Base-by-base conservation (phyloP, 768 basidiomycete genomes). In the Boletus sensibilis region DNA sequence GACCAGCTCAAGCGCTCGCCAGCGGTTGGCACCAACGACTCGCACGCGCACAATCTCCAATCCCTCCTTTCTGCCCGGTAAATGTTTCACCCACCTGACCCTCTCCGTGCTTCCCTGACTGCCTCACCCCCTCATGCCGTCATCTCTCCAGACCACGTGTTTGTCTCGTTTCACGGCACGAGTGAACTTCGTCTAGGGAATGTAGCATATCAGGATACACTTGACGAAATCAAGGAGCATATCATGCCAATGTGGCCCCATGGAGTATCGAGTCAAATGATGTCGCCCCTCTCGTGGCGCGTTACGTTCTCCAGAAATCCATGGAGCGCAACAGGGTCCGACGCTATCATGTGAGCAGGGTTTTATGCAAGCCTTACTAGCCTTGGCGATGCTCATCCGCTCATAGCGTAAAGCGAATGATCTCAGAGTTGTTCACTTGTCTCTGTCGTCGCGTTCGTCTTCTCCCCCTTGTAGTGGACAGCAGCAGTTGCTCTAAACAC, bases 221-320 rank as follows among this genome's bases (percentile, higher is more conserved):
- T 86, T 46, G 79, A 82, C 35, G 86, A 87, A 60, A 76, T 91
- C 40, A 74, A 81, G 55, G 75, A 79, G 39, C 68, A 73, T 3
- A 76, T 91, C 23, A 75, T 85, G 61, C 79, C 81, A 14, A 73
- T 85, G 66, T 92, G 89, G 89, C 80, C 81, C 23, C 78, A 82
- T n/a, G 88, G 89, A 1, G 71, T 86, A 43, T 79, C 57, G 64
- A 76, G 39, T 64, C 76, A 56, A 61, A 69, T 40, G 74, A 77
- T 50, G 67, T 78, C 63, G 71, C 75, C 60, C 23, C 61, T 70
- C 34, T 61, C 70, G n/a, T 88, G 86, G 80, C 79, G 79, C 40
- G 80, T 87, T n/a, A 78, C 75, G 18, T 89, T 91, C 61, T 73
- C 75, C 55, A 82, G 82, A 57, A 75, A 78, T n/a, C 89, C 89